Conservation (phyloP, 2,329 filamentous ascomycete genomes). For the Penicillium vulpinum region DNA sequence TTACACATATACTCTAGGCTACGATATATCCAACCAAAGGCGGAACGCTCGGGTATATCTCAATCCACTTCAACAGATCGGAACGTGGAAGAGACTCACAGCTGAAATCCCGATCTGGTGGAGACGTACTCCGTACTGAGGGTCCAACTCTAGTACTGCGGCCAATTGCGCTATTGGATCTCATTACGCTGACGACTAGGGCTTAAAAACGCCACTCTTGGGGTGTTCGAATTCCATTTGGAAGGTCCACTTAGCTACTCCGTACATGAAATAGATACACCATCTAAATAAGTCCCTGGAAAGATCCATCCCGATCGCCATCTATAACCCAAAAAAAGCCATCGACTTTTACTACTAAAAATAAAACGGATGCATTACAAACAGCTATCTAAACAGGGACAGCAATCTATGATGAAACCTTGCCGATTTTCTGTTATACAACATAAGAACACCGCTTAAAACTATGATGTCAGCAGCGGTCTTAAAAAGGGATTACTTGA, state of each 20-base stretch:
- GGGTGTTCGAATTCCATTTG: neutral
- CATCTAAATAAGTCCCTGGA: no score
- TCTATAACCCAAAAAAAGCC: no score
- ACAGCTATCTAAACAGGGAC: no score
- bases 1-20: neutral
- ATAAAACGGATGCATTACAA: no score
- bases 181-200: neutral
- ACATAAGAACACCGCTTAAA: no score
- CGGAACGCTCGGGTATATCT: neutral
- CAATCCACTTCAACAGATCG: neutral
- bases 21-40: neutral
- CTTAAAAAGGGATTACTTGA: no score
- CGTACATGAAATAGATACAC: neutral
- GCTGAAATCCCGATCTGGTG: slow-evolving; percentile 1
- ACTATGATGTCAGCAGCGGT: no score
- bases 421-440: no score
- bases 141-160: neutral
- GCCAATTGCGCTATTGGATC: neutral
- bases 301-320: no score
- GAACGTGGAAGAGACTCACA: neutral
- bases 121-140: neutral
- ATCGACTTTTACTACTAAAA: no score
- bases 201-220: neutral
- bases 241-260: neutral
- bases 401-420: no score